Percentiles rank a stretch among this genome's conserved stretches.
Conservation (phyloP, 164 flowering plant genomes). For the Warburgia ugandensis region DNA sequence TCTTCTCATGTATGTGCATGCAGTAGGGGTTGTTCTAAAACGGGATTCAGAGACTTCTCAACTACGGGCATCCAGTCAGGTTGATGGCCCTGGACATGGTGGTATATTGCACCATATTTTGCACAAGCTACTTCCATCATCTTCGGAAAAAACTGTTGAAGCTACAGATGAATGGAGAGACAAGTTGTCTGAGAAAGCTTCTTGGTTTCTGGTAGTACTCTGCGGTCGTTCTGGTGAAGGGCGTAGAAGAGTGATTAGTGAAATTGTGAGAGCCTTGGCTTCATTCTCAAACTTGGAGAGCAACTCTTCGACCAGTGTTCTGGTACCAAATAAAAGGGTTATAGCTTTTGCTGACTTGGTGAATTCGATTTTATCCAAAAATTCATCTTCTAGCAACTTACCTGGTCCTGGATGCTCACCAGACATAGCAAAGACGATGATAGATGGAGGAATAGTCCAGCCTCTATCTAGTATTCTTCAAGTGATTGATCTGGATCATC, state of each 20-base stretch:
- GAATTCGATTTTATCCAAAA: conserved; percentile 74
- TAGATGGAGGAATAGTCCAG: conserved; percentile 76
- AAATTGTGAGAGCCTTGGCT: conserved; percentile 63
- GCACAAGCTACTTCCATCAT: conserved; percentile 57
- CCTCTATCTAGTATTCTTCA: conserved; percentile 61
- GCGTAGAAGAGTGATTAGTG: conserved; percentile 67
- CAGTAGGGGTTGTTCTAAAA: conserved; percentile 60
- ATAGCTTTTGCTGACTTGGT: conserved; percentile 69
- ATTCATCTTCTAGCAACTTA: conserved; percentile 54
- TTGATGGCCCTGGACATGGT: conserved; percentile 41
- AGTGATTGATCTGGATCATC: conserved; percentile 83
- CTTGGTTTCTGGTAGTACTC: conserved; percentile 75
- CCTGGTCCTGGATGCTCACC: conserved; percentile 86
- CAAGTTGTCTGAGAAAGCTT: conserved; percentile 85
- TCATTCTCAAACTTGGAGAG: conserved; percentile 41
- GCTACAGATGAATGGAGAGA: conserved; percentile 66
- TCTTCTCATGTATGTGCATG: conserved; percentile 80
- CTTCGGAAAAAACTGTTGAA: conserved; percentile 41
- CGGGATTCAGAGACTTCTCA: conserved; percentile 66
- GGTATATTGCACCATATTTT: conserved; percentile 77
- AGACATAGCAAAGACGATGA: conserved; percentile 82
- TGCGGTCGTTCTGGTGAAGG: conserved; percentile 91
- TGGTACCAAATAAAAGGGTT: conserved; percentile 63
- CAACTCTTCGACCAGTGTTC: conserved; percentile 34
- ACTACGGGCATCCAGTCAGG: conserved; percentile 38